phyloP scores from a whole-genome alignment of 805 yeast species.

The Tetrapisispora iriomotensis region DNA sequence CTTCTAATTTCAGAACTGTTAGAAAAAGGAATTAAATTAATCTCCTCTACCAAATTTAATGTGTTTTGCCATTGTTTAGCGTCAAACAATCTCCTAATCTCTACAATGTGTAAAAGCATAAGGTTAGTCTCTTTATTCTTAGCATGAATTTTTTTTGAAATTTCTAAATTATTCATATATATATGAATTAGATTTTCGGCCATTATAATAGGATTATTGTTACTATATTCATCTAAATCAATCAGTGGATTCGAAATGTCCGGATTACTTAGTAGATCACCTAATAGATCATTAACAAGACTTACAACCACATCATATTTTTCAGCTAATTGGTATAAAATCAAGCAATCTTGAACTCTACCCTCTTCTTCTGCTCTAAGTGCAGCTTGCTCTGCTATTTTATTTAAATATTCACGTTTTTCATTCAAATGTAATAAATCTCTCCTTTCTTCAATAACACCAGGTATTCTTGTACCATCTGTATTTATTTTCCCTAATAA shows the following conservation, averaged over 20 bases:
- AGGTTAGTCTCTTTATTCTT: conserved; percentile 57
- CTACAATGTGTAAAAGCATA: conserved; percentile 53
- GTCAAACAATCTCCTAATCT: conserved; percentile 53
- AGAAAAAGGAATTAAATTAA: conserved; percentile 59
- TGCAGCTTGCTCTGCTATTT: conserved; percentile 80
- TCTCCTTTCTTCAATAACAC: conserved; percentile 74
- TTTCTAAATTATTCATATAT: conserved; percentile 46
- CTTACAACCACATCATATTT: conserved; percentile 75
- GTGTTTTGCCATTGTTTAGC: conserved; percentile 50
- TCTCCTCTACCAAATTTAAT: conserved; percentile 42
- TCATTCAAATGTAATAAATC: conserved; percentile 49
- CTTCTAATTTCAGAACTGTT: conserved; percentile 51
- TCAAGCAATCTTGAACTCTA: conserved; percentile 70
- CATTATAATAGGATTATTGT: conserved; percentile 32
- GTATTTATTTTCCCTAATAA: conserved; percentile 72
- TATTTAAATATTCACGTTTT: conserved; percentile 50
- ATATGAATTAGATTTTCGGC: conserved; percentile 29
- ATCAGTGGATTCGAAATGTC: conserved; percentile 53
- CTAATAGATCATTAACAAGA: conserved; percentile 64
- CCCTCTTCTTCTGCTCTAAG: conserved; percentile 87
- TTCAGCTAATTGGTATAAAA: conserved; percentile 79
- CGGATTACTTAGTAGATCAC: conserved; percentile 64
- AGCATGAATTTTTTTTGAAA: conserved; percentile 44
- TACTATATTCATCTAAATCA: conserved; percentile 33
- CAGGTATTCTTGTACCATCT: conserved; percentile 72